A percentile compares a stretch with the other conserved stretches of the same genome.
Evolutionary conservation across 306 rosid genomes (phyloP).

Genomic region (Dalbergia cochinchinensis): DNA sequence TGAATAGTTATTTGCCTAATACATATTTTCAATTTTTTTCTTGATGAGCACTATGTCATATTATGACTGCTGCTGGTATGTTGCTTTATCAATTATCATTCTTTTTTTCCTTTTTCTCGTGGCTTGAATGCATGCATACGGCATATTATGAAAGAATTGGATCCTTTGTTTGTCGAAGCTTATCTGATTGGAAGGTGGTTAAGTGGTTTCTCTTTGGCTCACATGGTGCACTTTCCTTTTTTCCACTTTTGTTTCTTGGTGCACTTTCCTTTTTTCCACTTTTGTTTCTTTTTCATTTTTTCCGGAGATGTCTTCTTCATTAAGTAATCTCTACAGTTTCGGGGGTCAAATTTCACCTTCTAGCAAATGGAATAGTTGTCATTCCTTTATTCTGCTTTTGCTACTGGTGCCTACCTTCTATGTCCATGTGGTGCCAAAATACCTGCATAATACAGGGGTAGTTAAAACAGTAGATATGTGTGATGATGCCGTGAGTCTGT

Average conservation of each 20-base stretch:
- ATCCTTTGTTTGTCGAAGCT: conserved; percentile 47
- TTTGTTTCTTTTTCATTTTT: conserved; percentile 45
- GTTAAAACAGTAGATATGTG: conserved; percentile 23
- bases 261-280: conserved; percentile 35
- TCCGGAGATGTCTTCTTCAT: conserved; percentile 37
- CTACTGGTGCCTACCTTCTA: not conserved
- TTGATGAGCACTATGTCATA: conserved; percentile 16
- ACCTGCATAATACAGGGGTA: conserved; percentile 6
- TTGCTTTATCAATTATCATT: conserved; percentile 34
- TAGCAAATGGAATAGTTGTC: conserved; percentile 35
- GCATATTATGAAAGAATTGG: conserved; percentile 45
- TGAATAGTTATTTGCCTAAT: conserved; percentile 7
- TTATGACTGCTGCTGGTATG: conserved; percentile 33
- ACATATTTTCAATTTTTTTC: not conserved
- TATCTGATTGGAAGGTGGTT: conserved; percentile 48
- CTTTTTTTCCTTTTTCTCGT: conserved; percentile 3
- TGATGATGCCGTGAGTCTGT: not conserved
- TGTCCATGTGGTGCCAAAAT: conserved; percentile 5
- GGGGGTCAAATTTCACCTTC: conserved; percentile 38
- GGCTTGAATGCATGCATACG: conserved; percentile 32
- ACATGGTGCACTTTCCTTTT: conserved; percentile 47
- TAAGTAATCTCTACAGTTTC: conserved; percentile 41
- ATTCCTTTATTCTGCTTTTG: conserved; percentile 16
- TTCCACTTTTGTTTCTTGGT: conserved; percentile 37
- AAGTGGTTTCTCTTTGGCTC: conserved; percentile 41